phyloP scores from a whole-genome alignment of 371 early-diverging fungal genomes.

The Chytridium lagenaria region DNA sequence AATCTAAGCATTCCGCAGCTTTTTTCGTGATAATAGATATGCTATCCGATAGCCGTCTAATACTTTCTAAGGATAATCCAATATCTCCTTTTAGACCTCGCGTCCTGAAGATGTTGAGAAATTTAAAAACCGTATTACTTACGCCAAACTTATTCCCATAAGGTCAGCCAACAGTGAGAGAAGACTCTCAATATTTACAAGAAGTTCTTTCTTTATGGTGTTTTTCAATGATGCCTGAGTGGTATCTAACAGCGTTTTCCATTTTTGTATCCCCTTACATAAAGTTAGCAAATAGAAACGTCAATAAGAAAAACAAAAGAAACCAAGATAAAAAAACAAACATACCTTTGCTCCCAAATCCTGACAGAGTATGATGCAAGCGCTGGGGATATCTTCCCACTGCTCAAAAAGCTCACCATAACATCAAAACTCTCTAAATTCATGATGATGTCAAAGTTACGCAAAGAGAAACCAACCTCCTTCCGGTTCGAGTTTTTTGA shows the following conservation, averaged over 20 bases:
- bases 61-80: background rate
- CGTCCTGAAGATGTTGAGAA: background rate
- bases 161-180: background rate
- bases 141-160: background rate
- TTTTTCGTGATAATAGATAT: background rate
- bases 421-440: background rate
- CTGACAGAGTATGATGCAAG: constrained; percentile 2
- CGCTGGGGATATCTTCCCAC: constrained; percentile 7
- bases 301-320: no score
- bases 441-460: no score
- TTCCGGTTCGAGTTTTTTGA: background rate
- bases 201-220: background rate
- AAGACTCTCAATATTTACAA: background rate
- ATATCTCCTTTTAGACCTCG: background rate
- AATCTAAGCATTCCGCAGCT: background rate
- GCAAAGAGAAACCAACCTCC: constrained; percentile 13
- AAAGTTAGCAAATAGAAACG: background rate
- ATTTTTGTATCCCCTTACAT: constrained; percentile 7
- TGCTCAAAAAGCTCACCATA: background rate
- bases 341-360: background rate
- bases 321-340: no score
- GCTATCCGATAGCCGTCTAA: background rate
- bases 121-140: background rate
- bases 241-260: constrained; percentile 1
- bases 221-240: background rate